Evolutionary conservation across 2,329 filamentous ascomycete genomes (phyloP).

Genomic region (Penicillium sclerotigenum): DNA sequence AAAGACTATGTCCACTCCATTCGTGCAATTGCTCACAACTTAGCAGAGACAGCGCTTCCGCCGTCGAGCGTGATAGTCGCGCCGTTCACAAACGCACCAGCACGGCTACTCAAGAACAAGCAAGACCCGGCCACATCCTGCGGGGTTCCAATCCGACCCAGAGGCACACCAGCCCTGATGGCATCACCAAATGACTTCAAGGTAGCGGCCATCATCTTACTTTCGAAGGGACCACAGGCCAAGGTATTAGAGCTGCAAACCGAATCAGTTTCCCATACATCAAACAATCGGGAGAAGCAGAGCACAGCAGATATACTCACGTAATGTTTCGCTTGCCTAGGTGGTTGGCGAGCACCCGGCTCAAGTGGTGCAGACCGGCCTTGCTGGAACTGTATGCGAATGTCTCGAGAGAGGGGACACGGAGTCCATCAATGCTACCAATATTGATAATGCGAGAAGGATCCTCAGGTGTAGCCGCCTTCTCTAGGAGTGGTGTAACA

Average conservation of each 20-base stretch:
- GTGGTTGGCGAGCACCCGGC: slow-evolving; percentile 51
- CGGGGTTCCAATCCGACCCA: slow-evolving; percentile 64
- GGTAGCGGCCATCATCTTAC: slow-evolving; percentile 55
- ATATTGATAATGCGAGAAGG: slow-evolving; percentile 54
- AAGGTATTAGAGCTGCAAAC: slow-evolving; percentile 58
- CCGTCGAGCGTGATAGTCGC: slow-evolving; percentile 63
- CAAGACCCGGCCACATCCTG: slow-evolving; percentile 70
- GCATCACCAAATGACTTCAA: slow-evolving; percentile 50
- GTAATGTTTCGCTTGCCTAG: slow-evolving; percentile 53
- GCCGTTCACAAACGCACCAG: slow-evolving; percentile 65
- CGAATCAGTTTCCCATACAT: slow-evolving; percentile 30
- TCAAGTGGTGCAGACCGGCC: slow-evolving; percentile 53
- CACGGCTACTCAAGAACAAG: slow-evolving; percentile 65
- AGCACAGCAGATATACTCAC: slow-evolving; percentile 37
- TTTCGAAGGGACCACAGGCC: slow-evolving; percentile 64
- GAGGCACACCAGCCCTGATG: slow-evolving; percentile 57
- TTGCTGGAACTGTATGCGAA: slow-evolving; percentile 55
- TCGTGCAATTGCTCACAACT: slow-evolving; percentile 31
- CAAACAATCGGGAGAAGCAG: not conserved
- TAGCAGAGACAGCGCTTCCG: slow-evolving; percentile 45
- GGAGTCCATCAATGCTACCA: slow-evolving; percentile 54
- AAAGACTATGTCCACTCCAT: not conserved
- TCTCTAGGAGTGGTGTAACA: slow-evolving; percentile 48
- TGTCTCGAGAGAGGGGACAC: slow-evolving; percentile 51
- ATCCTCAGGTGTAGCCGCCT: slow-evolving; percentile 43